Evolutionary conservation across 1,284 basidiomycete genomes (phyloP), one percentile per base, ranked within the genome.

Genomic region (Amylostereum chailletii): DNA sequence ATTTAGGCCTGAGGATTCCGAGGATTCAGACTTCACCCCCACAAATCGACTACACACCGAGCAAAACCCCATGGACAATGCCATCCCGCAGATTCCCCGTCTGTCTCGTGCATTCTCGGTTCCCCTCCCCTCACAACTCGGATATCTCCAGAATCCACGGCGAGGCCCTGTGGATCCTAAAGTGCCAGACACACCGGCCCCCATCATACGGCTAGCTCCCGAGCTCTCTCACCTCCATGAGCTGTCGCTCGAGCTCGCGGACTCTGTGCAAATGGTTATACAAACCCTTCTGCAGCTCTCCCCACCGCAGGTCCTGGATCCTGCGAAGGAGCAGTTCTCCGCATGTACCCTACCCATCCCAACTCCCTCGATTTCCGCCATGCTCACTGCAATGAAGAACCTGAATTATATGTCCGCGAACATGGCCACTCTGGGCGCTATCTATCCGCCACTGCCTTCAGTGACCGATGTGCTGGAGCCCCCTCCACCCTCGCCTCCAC

Each of bases 371-470:
- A 75, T 95, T 63, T 86, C 88, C n/a, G 88, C 90, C 27, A 76
- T 95, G 62, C 79, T 94, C 61, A 89, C 89, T 3, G 79, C 85
- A 32, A 89, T 94, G 87, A 90, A 90, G 67, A 88, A 86, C 55
- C 77, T 95, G 54, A 94, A 94, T 63, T 94, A 90, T 61, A 79
- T 94, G 58, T 88, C 88, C 1, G 87, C 88, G 9, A 88, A 94
- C 62, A 81, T 88, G 77, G 57, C 68, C 9, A 63, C 72, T 7
- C 71, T 83, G 55, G 72, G 68, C 50, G 46, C 55, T 8, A 42
- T 50, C 8, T 37, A 34, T 48, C 38, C 48, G 19, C 46, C 29
- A 6, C 11, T n/a, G 10, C 3, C 37, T n/a, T 31, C 32, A 11
- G 46, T 6, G 8, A 40, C 8, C 19, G 53, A 61, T 2, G 54